Conservation (phyloP, 352 stramenopile genomes). For the Blastocystis sp. region DNA sequence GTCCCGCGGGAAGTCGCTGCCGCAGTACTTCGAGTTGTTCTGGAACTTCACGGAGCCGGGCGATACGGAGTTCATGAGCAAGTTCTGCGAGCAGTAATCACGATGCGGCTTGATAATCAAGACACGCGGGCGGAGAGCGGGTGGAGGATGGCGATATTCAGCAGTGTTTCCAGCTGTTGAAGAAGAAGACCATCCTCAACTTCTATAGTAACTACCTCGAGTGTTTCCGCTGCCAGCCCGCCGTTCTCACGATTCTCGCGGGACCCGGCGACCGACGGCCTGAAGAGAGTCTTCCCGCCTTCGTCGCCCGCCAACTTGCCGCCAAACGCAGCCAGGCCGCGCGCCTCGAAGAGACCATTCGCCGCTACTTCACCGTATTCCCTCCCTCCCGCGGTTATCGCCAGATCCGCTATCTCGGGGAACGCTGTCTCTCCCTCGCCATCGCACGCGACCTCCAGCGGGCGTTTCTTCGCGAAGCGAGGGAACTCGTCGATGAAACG, state of each 20-base stretch:
- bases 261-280: not conserved
- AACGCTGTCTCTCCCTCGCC: not conserved
- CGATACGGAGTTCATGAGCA: not conserved
- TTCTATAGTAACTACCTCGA: slow-evolving; percentile 28
- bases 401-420: slow-evolving; percentile 3
- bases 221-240: not conserved
- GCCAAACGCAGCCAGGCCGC: not conserved
- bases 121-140: too few relatives aligned
- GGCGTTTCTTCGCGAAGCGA: not conserved
- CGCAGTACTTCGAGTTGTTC: not conserved
- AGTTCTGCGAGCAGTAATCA: not conserved
- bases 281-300: not conserved
- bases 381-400: not conserved
- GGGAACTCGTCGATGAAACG: too few relatives aligned
- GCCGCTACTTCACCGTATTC: not conserved
- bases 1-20: too few relatives aligned
- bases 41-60: not conserved
- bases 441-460: not conserved
- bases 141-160: not conserved
- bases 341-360: not conserved
- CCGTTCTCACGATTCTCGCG: not conserved
- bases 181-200: not conserved
- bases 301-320: not conserved
- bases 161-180: not conserved
- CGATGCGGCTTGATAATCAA: too few relatives aligned